Evolutionary conservation across 2,329 filamentous ascomycete species (phyloP).

Genomic region (Alternaria gaisen): DNA sequence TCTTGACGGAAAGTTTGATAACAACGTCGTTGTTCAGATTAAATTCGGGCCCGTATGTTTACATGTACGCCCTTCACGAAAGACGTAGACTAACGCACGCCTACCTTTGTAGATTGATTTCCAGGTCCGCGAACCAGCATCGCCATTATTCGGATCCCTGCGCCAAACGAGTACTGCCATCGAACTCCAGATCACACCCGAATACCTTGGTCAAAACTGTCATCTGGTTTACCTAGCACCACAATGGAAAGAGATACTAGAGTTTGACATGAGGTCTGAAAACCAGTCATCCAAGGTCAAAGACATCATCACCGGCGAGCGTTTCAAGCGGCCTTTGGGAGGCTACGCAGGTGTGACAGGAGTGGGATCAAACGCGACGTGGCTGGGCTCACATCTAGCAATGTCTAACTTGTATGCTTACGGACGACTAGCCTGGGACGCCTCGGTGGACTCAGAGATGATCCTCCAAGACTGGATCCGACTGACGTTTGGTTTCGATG

Average conservation of each 20-base stretch:
- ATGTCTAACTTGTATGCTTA: conserved; percentile 74
- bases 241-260: conserved; percentile 72
- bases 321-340: conserved; percentile 65
- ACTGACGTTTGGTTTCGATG: conserved; percentile 69
- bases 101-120: conserved; percentile 65
- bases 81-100: background rate
- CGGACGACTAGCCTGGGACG: conserved; percentile 72
- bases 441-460: conserved; percentile 56
- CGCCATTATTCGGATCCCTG: conserved; percentile 68
- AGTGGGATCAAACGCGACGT: conserved; percentile 71
- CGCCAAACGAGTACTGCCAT: conserved; percentile 62
- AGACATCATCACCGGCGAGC: conserved; percentile 68
- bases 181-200: conserved; percentile 73
- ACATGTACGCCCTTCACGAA: background rate
- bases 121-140: conserved; percentile 73
- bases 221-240: conserved; percentile 74
- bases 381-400: conserved; percentile 73
- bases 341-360: conserved; percentile 74
- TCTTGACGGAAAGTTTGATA: conserved; percentile 71
- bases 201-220: conserved; percentile 75
- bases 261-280: conserved; percentile 72
- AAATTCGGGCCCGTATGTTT: conserved; percentile 68
- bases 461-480: conserved; percentile 73
- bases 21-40: conserved; percentile 76
- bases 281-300: conserved; percentile 64